Evolutionary conservation across 768 basidiomycete genomes (phyloP), one percentile per base, ranked within the genome.

Genomic region (Hydnomerulius pinastri): DNA sequence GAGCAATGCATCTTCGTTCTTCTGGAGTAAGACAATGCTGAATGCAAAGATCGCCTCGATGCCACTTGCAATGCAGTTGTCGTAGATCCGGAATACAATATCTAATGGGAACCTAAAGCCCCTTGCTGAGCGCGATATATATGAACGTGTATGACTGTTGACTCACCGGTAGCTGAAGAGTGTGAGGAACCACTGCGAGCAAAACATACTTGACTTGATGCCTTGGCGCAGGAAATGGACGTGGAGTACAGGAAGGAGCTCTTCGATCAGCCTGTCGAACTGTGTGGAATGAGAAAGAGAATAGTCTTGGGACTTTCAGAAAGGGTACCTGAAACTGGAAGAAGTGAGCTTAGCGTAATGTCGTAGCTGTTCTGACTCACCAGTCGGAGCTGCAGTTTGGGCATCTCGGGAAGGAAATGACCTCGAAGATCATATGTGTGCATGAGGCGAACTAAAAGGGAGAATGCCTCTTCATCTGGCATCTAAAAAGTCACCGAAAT

Each of bases 401-500:
- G 97, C 97, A 99, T 99, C 63, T 99, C 96, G 4, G 97, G 95
- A n/a, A 98, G 76, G 71, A 94, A 99, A 71, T 98, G 96, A 1
- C 93, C 93, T 37, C 96, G 85, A 2, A 98, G 77, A 68, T 96
- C 95, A 65, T 99, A 98, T 1, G 95, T 90, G 52, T 97, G 78
- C 97, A 98, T 98, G 13, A 99, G 71, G 46, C 97, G 79, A 24
- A 98, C 94, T 9, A 98, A 79, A 10, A 98, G 81, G 56, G 90
- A 96, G 69, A 99, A 99, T 0, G 96, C 96, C 71, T 98, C 96
- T 73, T 99, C 97, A 55, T 98, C 97, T 20, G 97, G 97, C 97
- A 99, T 99, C 96, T 98, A 53, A 13, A 17, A 39, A 27, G 35
- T n/a, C 15, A 21, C n/a, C 13, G 4, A 24, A 15, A 6, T 17